A percentile compares a stretch with the other conserved stretches of the same genome.
Evolutionary conservation across 106 monocot species (phyloP).

Genomic region (Phalaenopsis aphrodite): DNA sequence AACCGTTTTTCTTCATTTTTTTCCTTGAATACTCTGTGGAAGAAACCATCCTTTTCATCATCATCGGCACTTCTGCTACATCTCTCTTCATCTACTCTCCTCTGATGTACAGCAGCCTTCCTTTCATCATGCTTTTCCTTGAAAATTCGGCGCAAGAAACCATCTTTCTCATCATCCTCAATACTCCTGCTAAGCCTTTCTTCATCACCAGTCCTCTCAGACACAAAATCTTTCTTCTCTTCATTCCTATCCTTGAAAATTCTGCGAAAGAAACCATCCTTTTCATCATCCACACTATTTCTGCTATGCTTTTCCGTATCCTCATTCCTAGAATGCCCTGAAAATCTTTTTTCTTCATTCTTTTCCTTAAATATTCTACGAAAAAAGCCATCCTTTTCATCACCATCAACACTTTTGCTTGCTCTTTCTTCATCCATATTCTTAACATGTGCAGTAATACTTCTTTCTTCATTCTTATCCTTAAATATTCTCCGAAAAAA

Average conservation of each 20-base stretch:
- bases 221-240: conserved; percentile 26
- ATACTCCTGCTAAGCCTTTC: conserved; percentile 15
- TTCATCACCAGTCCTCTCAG: conserved; percentile 31
- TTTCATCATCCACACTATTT: conserved; percentile 35
- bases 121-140: conserved; percentile 61
- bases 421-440: conserved; percentile 30
- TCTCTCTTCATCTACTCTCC: conserved; percentile 40
- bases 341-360: conserved; percentile 40
- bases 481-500: conserved; percentile 56
- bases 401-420: conserved; percentile 31
- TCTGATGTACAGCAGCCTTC: conserved; percentile 18
- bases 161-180: conserved; percentile 54
- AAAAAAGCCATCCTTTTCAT: conserved; percentile 58
- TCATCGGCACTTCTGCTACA: conserved; percentile 31
- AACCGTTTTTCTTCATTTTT: conserved; percentile 43
- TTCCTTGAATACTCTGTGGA: conserved; percentile 53
- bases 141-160: conserved; percentile 51
- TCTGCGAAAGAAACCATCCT: conserved; percentile 55
- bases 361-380: conserved; percentile 52
- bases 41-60: conserved; percentile 51
- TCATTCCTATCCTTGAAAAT: conserved; percentile 57
- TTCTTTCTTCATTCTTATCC: conserved; percentile 47
- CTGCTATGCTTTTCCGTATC: conserved; percentile 31
- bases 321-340: conserved; percentile 27
- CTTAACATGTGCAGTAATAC: conserved; percentile 18